Evolutionary conservation across 2,329 filamentous ascomycete species (phyloP).

Genomic region (Rugonectria rugulosa): DNA sequence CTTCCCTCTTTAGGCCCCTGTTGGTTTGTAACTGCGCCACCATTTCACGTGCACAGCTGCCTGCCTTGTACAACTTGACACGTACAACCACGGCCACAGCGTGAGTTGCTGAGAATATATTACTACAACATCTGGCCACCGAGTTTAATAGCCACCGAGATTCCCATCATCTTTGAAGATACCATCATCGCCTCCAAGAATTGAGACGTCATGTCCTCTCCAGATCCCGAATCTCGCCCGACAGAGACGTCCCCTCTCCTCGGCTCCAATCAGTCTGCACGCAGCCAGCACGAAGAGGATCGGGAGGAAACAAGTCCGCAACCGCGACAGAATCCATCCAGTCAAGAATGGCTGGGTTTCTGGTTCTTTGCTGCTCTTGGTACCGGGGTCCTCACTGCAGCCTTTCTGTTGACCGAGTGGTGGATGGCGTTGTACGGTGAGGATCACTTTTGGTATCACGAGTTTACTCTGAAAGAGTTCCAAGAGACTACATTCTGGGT

Average conservation of each 20-base stretch:
- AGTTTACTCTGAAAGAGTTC: background rate
- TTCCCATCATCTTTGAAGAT: background rate
- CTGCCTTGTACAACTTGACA: no score
- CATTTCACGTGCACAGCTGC: no score
- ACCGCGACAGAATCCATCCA: background rate
- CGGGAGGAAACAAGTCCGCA: background rate
- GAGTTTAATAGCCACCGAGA: background rate
- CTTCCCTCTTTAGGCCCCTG: no score
- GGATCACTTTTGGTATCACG: background rate
- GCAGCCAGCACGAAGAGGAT: background rate
- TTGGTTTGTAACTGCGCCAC: no score
- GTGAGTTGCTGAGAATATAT: no score
- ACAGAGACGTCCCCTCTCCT: constrained; percentile 2
- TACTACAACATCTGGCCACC: no score
- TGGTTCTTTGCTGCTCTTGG: background rate
- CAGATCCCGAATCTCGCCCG: background rate
- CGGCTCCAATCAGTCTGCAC: background rate
- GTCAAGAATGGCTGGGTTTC: background rate
- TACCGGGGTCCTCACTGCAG: background rate
- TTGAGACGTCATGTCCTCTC: background rate
- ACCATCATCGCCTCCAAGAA: background rate
- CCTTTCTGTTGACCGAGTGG: background rate
- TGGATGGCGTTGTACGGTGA: background rate
- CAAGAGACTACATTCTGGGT: background rate
- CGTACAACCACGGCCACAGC: no score